Evolutionary conservation across 352 stramenopile species (phyloP).

Genomic region (Sclerospora graminicola): DNA sequence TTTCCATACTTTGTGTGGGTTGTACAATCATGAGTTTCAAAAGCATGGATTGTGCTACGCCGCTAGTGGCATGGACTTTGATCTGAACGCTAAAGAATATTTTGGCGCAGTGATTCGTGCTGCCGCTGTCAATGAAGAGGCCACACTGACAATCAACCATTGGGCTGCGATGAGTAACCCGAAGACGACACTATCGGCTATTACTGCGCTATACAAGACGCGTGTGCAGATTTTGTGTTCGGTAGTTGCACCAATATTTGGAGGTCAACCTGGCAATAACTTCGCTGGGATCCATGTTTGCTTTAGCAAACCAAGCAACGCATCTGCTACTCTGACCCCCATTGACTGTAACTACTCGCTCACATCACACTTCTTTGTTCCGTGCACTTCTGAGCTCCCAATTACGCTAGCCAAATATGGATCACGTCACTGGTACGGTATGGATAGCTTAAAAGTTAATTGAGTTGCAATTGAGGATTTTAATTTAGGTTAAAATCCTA

Average conservation of each 20-base stretch:
- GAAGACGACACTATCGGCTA: conserved; percentile 18
- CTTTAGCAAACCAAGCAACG: conserved; percentile 19
- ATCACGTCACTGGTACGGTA: too few species aligned
- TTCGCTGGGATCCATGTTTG: conserved; percentile 32
- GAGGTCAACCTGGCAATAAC: conserved; percentile 10
- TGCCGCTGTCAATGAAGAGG: conserved; percentile 7
- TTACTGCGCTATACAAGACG: conserved; percentile 26
- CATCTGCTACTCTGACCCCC: conserved; percentile 6
- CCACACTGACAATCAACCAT: conserved; percentile 20
- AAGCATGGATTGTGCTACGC: conserved; percentile 80
- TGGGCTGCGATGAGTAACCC: conserved; percentile 16
- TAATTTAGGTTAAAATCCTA: too few species aligned
- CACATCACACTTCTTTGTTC: conserved; percentile 15
- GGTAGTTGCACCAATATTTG: conserved; percentile 1
- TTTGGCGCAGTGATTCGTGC: conserved; percentile 22
- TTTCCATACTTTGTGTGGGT: conserved; percentile 47
- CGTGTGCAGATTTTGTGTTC: conserved; percentile 35
- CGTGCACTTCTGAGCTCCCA: conserved; percentile 11
- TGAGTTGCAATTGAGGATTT: too few species aligned
- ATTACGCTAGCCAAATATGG: conserved; percentile 16
- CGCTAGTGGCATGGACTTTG: conserved; percentile 27
- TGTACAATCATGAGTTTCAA: conserved; percentile 86
- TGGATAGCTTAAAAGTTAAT: too few species aligned
- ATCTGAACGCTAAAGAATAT: conserved; percentile 20
- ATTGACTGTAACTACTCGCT: conserved; percentile 17